Evolutionary conservation across 805 yeast species (phyloP).

Genomic region (Wickerhamomyces bisporus): DNA sequence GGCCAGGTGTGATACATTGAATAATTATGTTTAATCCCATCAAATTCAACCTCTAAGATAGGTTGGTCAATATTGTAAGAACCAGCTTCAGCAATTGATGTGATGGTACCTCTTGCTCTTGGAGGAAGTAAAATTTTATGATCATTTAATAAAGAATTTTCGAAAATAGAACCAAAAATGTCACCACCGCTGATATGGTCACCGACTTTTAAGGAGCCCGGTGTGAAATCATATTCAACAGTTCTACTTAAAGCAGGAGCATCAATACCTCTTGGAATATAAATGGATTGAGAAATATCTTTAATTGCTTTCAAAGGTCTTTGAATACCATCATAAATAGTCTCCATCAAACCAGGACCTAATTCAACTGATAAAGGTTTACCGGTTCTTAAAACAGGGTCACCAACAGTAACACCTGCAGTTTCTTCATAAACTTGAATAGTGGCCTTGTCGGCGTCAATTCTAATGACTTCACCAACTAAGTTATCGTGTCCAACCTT

Average conservation of each 20-base stretch:
- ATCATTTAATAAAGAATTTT: conserved; percentile 86
- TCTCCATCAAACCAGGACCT: conserved; percentile 99
- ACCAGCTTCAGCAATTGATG: conserved; percentile 84
- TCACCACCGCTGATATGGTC: conserved; percentile 99
- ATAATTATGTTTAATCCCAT: conserved; percentile 74
- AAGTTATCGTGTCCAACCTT: conserved; percentile 95
- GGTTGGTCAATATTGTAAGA: conserved; percentile 88
- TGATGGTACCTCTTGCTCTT: conserved; percentile 96
- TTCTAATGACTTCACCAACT: conserved; percentile 98
- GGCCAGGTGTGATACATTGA: conserved; percentile 99
- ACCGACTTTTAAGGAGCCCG: conserved; percentile 76
- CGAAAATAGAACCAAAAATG: conserved; percentile 88
- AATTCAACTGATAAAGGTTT: conserved; percentile 98
- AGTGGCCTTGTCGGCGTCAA: conserved; percentile 94
- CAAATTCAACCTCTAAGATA: conserved; percentile 89
- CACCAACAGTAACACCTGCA: conserved; percentile 98
- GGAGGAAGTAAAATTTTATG: conserved; percentile 97
- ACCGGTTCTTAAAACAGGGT: conserved; percentile 97
- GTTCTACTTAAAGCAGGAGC: conserved; percentile 91
- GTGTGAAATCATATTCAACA: conserved; percentile 79
- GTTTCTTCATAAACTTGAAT: conserved; percentile 99
- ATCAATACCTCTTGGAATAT: conserved; percentile 98
- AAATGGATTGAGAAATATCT: conserved; percentile 83
- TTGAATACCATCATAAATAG: conserved; percentile 98
- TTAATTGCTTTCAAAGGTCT: conserved; percentile 95